Base-by-base conservation (phyloP, 2,329 filamentous ascomycete genomes). In the Venturia asperata region DNA sequence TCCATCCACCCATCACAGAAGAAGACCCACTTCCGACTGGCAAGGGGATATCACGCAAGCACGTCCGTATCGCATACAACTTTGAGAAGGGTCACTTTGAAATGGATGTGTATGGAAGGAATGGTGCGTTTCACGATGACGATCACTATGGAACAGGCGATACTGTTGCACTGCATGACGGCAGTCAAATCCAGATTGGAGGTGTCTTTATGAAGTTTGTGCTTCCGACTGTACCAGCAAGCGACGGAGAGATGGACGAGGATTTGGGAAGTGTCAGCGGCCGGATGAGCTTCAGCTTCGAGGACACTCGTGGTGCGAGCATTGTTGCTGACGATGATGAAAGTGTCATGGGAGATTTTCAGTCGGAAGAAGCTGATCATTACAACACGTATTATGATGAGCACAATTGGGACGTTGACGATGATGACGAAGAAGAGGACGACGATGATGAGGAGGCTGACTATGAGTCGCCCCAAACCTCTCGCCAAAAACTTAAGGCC, bases 281-380 rank as follows among this genome's bases (percentile, higher is more conserved):
- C 67, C 79, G 87, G 68, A 90, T 90, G 86, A 90, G 87, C 73
- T 87, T 90, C 67, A 86, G 87, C 65, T 90, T 90, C 70, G 86
- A 88, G 71, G 83, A 84, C 71, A 81, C 83, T 0, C 80, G 84
- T 66, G 83, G 83, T 49, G 79, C 82, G 66, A 84, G 81, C 42
- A 81, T 84, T 66, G 76, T 72, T 49, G 79, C 82, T 52, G 79
- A 67, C 30, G 64, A 66, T 19, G 47, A 60, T 47, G 64, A 62
- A 37, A 65, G 64, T 43, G 24, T 49, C 21, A 30, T 34, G 42
- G 64, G 43, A 37, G 63, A 30, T 39, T 19, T 45, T 1, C 42
- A 52, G 9, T 66, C 65, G 15, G 58, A 62, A 43, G 63, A 62
- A 61, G 47, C 47, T 2, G 34, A 30, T 27, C 47, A 13, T 4